A percentile compares a stretch with the other conserved stretches of the same genome.
These are phyloP conservation scores for Periconia sp. DNA, from an alignment of 2,329 filamentous ascomycete species.

Conservation along the genomic window DNA sequence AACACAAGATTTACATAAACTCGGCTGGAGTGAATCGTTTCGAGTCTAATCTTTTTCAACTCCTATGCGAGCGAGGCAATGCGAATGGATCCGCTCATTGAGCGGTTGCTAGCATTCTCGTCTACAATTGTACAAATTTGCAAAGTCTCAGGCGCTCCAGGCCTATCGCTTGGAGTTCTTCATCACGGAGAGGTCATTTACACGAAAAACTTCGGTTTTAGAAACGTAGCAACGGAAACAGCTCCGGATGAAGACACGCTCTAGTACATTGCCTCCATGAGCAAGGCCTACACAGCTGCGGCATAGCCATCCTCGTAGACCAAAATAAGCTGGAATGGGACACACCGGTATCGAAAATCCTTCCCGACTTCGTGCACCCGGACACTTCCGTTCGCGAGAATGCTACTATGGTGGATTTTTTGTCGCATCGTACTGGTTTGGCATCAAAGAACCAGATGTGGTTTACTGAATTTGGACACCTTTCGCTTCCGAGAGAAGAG, in stretches of 20 bases:
- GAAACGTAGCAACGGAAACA: not conserved
- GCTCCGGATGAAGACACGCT: not conserved
- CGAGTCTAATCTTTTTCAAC: too few species aligned
- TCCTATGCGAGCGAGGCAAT: too few species aligned
- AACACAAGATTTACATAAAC: too few species aligned
- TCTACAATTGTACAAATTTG: not conserved
- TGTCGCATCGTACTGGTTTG: not conserved
- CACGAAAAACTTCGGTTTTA: not conserved
- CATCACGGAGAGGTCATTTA: not conserved
- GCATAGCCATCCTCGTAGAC: not conserved
- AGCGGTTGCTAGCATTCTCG: too few species aligned
- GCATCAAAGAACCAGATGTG: not conserved
- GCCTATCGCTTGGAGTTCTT: not conserved
- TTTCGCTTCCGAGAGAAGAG: too few species aligned
- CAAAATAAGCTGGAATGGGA: not conserved
- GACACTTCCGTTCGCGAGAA: not conserved
- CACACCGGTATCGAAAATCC: not conserved
- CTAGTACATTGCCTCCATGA: not conserved
- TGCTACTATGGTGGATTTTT: not conserved
- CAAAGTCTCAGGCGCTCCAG: not conserved
- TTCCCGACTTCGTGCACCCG: not conserved
- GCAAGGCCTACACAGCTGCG: not conserved
- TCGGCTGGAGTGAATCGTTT: too few species aligned
- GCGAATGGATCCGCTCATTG: too few species aligned
- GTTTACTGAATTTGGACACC: not conserved